Evolutionary conservation across 495 filamentous ascomycete species (phyloP).

Genomic region (Penicillium crystallinum): DNA sequence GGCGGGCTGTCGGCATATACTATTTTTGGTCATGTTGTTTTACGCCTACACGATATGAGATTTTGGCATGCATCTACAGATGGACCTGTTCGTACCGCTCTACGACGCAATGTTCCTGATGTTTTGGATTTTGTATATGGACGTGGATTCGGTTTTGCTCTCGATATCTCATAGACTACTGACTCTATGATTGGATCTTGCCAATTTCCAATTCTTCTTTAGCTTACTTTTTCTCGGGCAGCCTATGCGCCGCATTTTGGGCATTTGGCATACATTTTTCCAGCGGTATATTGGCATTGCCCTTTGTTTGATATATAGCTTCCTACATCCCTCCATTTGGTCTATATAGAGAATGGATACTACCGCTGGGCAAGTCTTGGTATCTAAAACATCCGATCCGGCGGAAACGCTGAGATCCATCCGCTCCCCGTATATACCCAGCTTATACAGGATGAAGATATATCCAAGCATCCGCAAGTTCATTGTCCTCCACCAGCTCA

Average conservation of each 20-base stretch:
- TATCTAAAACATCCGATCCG: conserved; percentile 21
- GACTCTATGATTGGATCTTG: conserved; percentile 6
- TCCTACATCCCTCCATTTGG: not conserved
- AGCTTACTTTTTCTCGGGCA: not conserved
- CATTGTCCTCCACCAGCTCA: conserved; percentile 10
- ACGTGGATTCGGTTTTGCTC: not conserved
- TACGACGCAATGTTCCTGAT: not conserved
- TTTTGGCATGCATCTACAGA: not conserved
- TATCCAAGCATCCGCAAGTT: conserved; percentile 18
- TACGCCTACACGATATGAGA: not conserved
- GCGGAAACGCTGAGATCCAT: conserved; percentile 16
- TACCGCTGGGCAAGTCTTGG: not conserved
- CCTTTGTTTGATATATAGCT: not conserved
- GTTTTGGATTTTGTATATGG: not conserved
- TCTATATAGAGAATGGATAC: not conserved
- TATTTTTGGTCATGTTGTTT: not conserved
- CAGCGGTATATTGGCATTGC: not conserved
- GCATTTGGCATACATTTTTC: not conserved
- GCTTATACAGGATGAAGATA: conserved; percentile 11
- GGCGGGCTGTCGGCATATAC: not conserved
- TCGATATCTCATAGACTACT: conserved; percentile 9
- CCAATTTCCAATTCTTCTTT: not conserved
- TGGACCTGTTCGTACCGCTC: not conserved
- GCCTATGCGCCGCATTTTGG: not conserved
- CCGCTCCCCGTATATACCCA: conserved; percentile 19